Evolutionary conservation across 2,329 filamentous ascomycete species (phyloP), one percentile per base, ranked within the genome.

Genomic region (Pseudocercospora fijiensis): DNA sequence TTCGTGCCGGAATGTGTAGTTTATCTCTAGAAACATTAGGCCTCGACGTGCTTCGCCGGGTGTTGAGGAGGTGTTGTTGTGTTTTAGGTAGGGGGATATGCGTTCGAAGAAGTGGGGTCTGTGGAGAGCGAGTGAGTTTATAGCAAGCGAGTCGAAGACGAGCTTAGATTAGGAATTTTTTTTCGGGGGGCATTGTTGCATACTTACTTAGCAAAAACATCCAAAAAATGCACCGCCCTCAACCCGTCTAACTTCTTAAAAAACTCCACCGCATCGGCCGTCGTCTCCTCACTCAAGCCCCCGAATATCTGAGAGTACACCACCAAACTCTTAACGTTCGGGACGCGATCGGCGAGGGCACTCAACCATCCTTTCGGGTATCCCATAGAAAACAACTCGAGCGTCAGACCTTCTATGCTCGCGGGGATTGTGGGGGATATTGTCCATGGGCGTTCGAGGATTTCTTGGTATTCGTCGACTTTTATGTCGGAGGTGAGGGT

Each of bases 401-500:
- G 77, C 0, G 80, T 82, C 1, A 83, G 72, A 61, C 71, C 72
- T 33, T 78, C 78, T 66, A 83, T 80, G 20, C 69, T 71, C 13
- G 59, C 26, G 0, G 81, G 81, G 0, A 82, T 72, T 8, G 70
- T 61, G 47, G 56, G 53, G 24, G 79, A 77, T 22, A 81, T 70
- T 0, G 72, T 67, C 69, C 74, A 77, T 11, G 75, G 69, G 58
- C 76, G 58, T 11, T 69, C 58, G 41, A 83, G 75, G 7, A 78
- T 68, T 16, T 64, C 57, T 59, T 78, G 75, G 72, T 83, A 83
- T 43, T 80, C 78, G 66, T 79, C 77, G 60, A 80, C 76, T 65
- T 79, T 79, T 73, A 83, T 81, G 69, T 82, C 81, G 49, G 76
- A 77, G 51, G 81, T 82, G n/a, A 83, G 71, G 24, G 80, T 83